These are phyloP conservation scores for Penicillium paxilli DNA, from an alignment of 495 filamentous ascomycete genomes.

Conservation along the genomic window DNA sequence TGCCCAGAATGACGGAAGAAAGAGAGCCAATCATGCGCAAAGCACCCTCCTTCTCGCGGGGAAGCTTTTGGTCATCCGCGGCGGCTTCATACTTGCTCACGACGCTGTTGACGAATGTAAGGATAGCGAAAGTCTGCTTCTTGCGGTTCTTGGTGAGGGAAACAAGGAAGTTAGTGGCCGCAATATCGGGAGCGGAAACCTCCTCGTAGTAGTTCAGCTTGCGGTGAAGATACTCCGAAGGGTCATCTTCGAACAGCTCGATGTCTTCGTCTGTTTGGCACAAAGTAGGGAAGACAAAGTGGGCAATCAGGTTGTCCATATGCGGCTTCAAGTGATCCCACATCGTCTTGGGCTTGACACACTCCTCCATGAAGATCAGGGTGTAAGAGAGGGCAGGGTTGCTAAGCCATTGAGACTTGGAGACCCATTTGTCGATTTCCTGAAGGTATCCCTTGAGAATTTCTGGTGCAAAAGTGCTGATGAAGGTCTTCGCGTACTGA, in stretches of 20 bases:
- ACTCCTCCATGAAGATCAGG: constrained; percentile 91
- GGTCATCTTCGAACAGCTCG: constrained; percentile 90
- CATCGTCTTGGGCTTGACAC: constrained; percentile 94
- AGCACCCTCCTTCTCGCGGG: constrained; percentile 94
- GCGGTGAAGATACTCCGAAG: constrained; percentile 92
- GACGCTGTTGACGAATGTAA: constrained; percentile 89
- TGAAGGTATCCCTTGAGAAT: constrained; percentile 90
- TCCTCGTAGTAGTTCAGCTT: constrained; percentile 99
- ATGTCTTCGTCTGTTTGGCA: constrained; percentile 92
- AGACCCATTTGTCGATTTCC: constrained; percentile 96
- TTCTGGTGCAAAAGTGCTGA: constrained; percentile 87
- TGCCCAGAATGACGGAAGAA: constrained; percentile 88
- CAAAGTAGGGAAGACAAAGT: constrained; percentile 91
- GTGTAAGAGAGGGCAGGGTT: constrained; percentile 90
- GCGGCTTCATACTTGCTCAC: constrained; percentile 88
- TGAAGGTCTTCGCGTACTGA: constrained; percentile 85
- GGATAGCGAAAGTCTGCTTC: constrained; percentile 91
- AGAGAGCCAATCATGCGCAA: constrained; percentile 96
- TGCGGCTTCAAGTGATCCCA: constrained; percentile 94
- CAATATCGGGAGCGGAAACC: constrained; percentile 91
- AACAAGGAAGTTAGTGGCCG: constrained; percentile 94
- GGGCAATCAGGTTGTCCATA: constrained; percentile 84
- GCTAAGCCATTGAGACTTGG: constrained; percentile 92
- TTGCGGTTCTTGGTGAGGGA: constrained; percentile 91
- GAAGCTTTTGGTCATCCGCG: constrained; percentile 82